Evolutionary conservation across 2,329 filamentous ascomycete species (phyloP), one percentile per base, ranked within the genome.

Genomic region (Paramyrothecium sp.): DNA sequence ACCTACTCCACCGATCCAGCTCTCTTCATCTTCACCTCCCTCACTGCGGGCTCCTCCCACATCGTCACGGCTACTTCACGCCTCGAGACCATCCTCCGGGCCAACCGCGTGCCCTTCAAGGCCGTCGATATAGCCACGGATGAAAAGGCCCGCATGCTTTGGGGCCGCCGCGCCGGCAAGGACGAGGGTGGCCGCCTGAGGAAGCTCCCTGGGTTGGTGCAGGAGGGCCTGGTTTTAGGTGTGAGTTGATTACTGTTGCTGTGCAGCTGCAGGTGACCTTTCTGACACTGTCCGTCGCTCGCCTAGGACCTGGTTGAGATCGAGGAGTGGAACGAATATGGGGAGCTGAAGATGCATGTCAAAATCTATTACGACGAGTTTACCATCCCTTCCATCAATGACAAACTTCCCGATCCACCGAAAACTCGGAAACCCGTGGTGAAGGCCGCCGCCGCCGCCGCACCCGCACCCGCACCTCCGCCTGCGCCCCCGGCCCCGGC

Each of bases 271-370:
- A 30, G 26, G 5, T 10, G 26, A 30, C 26, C 26, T 10, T 30
- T 11, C 53, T 47, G n/a, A 53, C 41, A 7, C 20, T 54, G 57
- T 23, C 57, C 49, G 26, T 4, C 26, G 16, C 33, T 47, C 19
- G 44, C 55, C 3, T 59, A 97, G 93, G 95, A 97, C 72, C 83
- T 97, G 53, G 89, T 94, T 62, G 89, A 98, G 74, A 87, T 98
- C 61, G 95, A 99, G 76, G 95, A 99, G 72, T 98, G 94, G 95
- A 99, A 99, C 78, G 95, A 99, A 73, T 97, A 96, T 75, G 92
- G 92, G 75, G 94, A 98, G 76, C 84, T 99, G 60, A 92, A 92
- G 73, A 86, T 94, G 75, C 89, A 94, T 67, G 86, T 98, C 66
- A 87, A 81, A 59, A 84, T 89, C 64, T 85, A 83, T 75, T 83